Evolutionary conservation across 106 monocot species (phyloP).

Genomic region (Acanthochlamys bracteata): DNA sequence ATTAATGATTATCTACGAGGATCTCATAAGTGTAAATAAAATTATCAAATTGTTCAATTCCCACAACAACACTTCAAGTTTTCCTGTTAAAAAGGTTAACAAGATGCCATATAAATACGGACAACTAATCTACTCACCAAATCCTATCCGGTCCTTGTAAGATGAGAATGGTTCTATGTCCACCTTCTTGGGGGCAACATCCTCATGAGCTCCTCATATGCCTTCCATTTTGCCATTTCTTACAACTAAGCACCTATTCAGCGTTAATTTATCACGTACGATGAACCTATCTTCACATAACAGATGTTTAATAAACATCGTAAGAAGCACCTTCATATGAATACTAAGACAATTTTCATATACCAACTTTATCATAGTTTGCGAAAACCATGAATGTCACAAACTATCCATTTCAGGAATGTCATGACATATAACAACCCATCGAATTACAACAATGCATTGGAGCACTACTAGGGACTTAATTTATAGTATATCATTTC

Average conservation of each 20-base stretch:
- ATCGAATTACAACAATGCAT: too few relatives aligned
- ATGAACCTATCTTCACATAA: background rate
- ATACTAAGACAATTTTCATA: background rate
- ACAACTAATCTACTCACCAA: slow-evolving; percentile 34
- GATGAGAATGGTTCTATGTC: slow-evolving; percentile 75
- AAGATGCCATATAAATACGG: background rate
- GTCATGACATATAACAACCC: too few relatives aligned
- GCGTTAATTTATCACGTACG: background rate
- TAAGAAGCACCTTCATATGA: background rate
- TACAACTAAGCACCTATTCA: background rate
- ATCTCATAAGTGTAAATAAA: too few relatives aligned
- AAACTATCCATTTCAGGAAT: too few relatives aligned
- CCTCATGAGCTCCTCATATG: slow-evolving; percentile 83
- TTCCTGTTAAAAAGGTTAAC: background rate
- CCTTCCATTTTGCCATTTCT: slow-evolving; percentile 71
- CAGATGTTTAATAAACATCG: too few relatives aligned
- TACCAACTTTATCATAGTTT: too few relatives aligned
- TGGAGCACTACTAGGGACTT: too few relatives aligned
- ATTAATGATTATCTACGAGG: too few relatives aligned
- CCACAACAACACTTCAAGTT: background rate
- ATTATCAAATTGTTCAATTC: too few relatives aligned
- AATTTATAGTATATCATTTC: too few relatives aligned
- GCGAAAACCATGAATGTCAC: too few relatives aligned
- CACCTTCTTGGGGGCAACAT: slow-evolving; percentile 67
- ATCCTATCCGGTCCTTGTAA: slow-evolving; percentile 93